Percentiles rank a stretch among this genome's conserved stretches.
phyloP scores from a whole-genome alignment of 192 early-diverging fungal species.

The Backusella sp. region DNA sequence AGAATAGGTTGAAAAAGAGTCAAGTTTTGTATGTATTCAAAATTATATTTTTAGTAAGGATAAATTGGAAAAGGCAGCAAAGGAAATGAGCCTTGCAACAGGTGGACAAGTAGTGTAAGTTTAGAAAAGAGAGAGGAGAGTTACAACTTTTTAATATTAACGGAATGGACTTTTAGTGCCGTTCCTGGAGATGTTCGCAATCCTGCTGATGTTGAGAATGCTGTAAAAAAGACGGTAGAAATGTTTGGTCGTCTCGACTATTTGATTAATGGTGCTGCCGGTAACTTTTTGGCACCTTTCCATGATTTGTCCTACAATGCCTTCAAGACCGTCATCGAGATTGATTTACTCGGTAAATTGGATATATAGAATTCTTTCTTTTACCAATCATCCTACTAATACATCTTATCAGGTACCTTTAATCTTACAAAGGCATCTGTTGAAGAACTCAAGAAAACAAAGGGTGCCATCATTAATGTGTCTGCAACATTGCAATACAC shows the following conservation, averaged over 20 bases:
- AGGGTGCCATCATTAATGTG: slow-evolving; percentile 68
- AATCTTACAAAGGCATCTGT: slow-evolving; percentile 72
- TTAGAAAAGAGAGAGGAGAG: not conserved
- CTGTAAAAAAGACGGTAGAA: slow-evolving; percentile 57
- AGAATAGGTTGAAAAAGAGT: not conserved
- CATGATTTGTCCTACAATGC: slow-evolving; percentile 67
- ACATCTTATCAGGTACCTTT: slow-evolving; percentile 60
- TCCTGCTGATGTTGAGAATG: slow-evolving; percentile 54
- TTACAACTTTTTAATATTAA: not conserved
- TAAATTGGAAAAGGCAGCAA: slow-evolving; percentile 65
- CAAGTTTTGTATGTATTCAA: not conserved
- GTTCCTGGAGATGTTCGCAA: slow-evolving; percentile 67
- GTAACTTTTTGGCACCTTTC: slow-evolving; percentile 72
- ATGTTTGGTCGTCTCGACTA: slow-evolving; percentile 64
- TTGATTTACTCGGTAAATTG: slow-evolving; percentile 37
- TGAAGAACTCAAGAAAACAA: slow-evolving; percentile 62
- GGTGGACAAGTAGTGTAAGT: slow-evolving; percentile 51
- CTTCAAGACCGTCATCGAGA: slow-evolving; percentile 67
- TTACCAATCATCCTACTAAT: not conserved
- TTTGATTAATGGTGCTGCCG: slow-evolving; percentile 61
- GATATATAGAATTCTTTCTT: not conserved
- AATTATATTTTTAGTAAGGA: slow-evolving; percentile 32
- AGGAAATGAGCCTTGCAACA: slow-evolving; percentile 56
- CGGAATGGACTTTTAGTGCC: slow-evolving; percentile 14
- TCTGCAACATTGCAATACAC: slow-evolving; percentile 68